Percentiles rank a stretch among this genome's conserved stretches.
Conservation (phyloP, 495 filamentous ascomycete species). For the Podospora pseudocomata region DNA sequence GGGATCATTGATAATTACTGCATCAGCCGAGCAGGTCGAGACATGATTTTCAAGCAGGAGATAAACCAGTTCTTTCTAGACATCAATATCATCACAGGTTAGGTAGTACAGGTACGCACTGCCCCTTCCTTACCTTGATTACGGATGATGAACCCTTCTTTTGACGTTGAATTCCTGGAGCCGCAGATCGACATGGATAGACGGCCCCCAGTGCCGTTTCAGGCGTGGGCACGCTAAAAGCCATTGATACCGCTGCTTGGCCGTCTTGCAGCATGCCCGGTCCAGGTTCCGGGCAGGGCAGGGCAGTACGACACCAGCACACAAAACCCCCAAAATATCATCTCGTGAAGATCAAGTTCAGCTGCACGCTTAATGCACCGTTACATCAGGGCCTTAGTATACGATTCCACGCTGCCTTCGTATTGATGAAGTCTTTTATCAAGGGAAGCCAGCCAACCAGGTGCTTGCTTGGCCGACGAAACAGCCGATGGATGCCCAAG, state of each 20-base stretch:
- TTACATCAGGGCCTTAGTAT: neutral
- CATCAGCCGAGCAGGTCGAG: neutral
- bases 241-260: neutral
- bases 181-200: constrained; percentile 2
- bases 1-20: neutral
- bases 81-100: too few species aligned
- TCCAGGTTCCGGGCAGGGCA: neutral
- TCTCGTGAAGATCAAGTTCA: neutral
- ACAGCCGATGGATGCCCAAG: constrained; percentile 7
- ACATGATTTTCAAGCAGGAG: neutral
- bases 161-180: neutral
- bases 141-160: neutral
- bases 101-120: too few species aligned
- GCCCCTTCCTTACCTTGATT: too few species aligned
- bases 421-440: neutral
- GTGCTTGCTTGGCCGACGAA: constrained; percentile 7
- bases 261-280: neutral
- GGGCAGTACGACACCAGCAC: neutral
- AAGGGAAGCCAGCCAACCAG: neutral
- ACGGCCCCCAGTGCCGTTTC: constrained; percentile 2
- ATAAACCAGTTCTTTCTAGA: too few species aligned
- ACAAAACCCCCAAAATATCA: constrained; percentile 3
- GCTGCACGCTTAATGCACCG: neutral
- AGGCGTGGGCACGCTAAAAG: neutral
- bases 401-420: neutral